These are phyloP conservation scores for Picea glauca DNA, from an alignment of 75 land plant genomes.

Conservation along the genomic window DNA sequence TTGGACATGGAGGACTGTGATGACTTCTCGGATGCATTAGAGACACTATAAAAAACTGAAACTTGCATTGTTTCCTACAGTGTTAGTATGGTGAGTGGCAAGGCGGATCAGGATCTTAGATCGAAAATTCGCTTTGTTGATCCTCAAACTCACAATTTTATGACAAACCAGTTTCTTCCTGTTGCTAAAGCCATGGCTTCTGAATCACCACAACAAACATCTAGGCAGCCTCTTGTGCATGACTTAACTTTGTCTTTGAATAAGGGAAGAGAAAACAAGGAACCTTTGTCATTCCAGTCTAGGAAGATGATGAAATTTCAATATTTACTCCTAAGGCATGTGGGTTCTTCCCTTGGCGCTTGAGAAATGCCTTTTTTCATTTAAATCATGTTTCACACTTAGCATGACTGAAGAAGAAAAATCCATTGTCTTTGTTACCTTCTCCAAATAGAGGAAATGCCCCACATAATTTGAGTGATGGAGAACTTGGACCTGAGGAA, in stretches of 20 bases:
- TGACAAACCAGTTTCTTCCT: conserved; percentile 81
- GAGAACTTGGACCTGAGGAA: no score
- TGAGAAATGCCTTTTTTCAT: conserved; percentile 30
- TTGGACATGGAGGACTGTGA: no score
- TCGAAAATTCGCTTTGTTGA: conserved; percentile 25
- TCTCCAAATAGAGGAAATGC: no score
- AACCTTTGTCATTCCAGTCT: conserved; percentile 10
- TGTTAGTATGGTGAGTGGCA: conserved; percentile 38
- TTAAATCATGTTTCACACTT: conserved; percentile 27
- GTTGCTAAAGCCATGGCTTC: conserved; percentile 80
- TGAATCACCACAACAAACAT: conserved; percentile 46
- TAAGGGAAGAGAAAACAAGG: conserved; percentile 5
- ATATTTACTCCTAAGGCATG: conserved; percentile 32
- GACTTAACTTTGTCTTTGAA: conserved; percentile 19
- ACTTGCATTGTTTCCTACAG: conserved; percentile 35
- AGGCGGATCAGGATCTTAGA: conserved; percentile 18
- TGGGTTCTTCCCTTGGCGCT: conserved; percentile 46
- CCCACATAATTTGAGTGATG: no score
- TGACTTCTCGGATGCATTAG: no score
- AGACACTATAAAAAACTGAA: no score
- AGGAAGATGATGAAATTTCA: conserved; percentile 15
- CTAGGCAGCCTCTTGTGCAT: conserved; percentile 15
- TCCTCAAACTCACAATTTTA: conserved; percentile 54
- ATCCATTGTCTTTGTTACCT: no score
- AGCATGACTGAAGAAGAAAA: conserved; percentile 23